These are phyloP conservation scores for Adiantum capillusveneris DNA, from an alignment of 75 land plant genomes.

Conservation along the genomic window DNA sequence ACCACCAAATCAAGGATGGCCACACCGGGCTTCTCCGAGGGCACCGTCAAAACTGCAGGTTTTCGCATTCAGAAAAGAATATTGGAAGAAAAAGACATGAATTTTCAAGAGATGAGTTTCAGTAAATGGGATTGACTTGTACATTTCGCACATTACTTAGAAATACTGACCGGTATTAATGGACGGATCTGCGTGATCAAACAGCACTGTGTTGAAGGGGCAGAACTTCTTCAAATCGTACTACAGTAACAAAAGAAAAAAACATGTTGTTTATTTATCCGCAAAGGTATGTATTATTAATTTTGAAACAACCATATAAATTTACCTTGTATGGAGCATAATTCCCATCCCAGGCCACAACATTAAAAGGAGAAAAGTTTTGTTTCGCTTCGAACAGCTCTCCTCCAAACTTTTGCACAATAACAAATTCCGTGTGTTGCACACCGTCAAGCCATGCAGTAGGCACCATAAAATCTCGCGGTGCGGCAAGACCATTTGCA, in stretches of 20 bases:
- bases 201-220: conserved; percentile 82
- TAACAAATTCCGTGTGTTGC: conserved; percentile 44
- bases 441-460: conserved; percentile 78
- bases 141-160: too few relatives aligned
- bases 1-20: conserved; percentile 96
- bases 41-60: conserved; percentile 81
- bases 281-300: not conserved
- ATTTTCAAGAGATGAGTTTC: too few relatives aligned
- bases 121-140: too few relatives aligned
- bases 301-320: not conserved
- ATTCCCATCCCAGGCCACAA: conserved; percentile 99
- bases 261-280: too few relatives aligned
- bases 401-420: conserved; percentile 92
- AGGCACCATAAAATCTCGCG: conserved; percentile 77
- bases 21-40: conserved; percentile 86
- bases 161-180: conserved; percentile 72
- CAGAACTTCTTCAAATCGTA: conserved; percentile 90
- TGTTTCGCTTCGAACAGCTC: conserved; percentile 78
- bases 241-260: conserved; percentile 32
- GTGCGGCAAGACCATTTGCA: conserved; percentile 92
- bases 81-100: too few relatives aligned
- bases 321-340: conserved; percentile 91
- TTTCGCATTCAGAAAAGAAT: not conserved
- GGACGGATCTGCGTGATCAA: conserved; percentile 97
- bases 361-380: conserved; percentile 96